These are phyloP conservation scores for Talaromyces trachyspermus DNA, from an alignment of 495 filamentous ascomycete species.

Conservation along the genomic window DNA sequence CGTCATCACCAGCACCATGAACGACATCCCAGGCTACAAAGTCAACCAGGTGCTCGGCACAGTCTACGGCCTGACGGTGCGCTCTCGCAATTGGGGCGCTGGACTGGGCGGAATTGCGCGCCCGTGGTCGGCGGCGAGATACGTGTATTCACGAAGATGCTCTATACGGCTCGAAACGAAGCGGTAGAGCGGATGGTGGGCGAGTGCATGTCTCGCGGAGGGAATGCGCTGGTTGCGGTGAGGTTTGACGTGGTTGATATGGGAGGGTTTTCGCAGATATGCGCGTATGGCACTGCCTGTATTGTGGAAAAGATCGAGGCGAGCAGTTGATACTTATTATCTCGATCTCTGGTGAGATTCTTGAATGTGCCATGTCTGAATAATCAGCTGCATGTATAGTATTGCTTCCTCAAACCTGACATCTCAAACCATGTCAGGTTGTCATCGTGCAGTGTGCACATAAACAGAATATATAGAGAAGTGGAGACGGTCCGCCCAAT, in stretches of 20 bases:
- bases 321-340: constrained; percentile 1
- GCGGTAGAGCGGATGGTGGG: constrained; percentile 47
- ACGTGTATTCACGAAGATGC: constrained; percentile 46
- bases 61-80: constrained; percentile 53
- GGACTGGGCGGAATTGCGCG: constrained; percentile 41
- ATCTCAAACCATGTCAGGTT: too few relatives aligned
- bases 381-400: background rate
- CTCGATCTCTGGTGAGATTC: background rate
- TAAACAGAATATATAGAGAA: too few relatives aligned
- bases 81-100: constrained; percentile 45
- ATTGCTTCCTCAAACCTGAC: too few relatives aligned
- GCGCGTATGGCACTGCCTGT: constrained; percentile 53
- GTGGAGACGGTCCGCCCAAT: too few relatives aligned
- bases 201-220: constrained; percentile 49
- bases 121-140: constrained; percentile 49
- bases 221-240: constrained; percentile 52
- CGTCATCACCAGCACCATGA: constrained; percentile 46
- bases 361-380: too few relatives aligned
- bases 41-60: constrained; percentile 49
- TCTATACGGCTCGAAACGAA: constrained; percentile 49
- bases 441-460: too few relatives aligned
- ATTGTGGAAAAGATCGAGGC: constrained; percentile 42
- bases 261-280: constrained; percentile 46
- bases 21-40: constrained; percentile 50
- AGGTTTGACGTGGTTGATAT: constrained; percentile 39